phyloP scores from a whole-genome alignment of 305 asterid species.

The Solanum chacoense region DNA sequence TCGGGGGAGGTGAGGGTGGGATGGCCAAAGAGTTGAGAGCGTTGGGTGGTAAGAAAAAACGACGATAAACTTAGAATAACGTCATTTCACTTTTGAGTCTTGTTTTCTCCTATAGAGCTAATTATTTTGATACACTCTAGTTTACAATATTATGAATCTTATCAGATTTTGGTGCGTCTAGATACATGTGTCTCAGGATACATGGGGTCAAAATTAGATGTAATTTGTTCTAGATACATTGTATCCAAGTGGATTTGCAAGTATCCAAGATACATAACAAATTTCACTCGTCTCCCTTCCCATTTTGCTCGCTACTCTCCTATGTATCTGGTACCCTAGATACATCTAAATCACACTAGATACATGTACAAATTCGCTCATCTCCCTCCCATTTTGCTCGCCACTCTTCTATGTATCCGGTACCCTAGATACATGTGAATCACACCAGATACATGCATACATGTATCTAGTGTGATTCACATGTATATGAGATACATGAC shows the following conservation, averaged over 20 bases:
- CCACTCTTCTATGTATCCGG: neutral
- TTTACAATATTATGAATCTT: too few species aligned
- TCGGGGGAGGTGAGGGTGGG: neutral
- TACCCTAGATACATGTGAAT: neutral
- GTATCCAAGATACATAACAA: too few species aligned
- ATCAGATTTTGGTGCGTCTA: neutral
- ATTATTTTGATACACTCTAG: neutral
- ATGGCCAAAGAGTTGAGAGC: neutral
- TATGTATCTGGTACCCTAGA: neutral
- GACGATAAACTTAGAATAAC: too few species aligned
- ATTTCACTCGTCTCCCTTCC: neutral
- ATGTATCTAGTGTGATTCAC: too few species aligned
- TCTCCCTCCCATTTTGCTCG: neutral
- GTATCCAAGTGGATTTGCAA: neutral
- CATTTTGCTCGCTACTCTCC: neutral
- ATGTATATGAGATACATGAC: too few species aligned
- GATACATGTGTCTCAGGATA: neutral
- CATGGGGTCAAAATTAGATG: accelerated
- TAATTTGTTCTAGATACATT: too few species aligned
- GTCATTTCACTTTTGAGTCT: accelerated
- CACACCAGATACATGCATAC: too few species aligned
- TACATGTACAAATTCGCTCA: neutral
- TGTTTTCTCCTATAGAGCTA: too few species aligned
- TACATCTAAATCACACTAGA: neutral
- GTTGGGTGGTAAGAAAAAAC: neutral